phyloP scores from a whole-genome alignment of 2,329 filamentous ascomycete genomes.

The Periconia sp. region DNA sequence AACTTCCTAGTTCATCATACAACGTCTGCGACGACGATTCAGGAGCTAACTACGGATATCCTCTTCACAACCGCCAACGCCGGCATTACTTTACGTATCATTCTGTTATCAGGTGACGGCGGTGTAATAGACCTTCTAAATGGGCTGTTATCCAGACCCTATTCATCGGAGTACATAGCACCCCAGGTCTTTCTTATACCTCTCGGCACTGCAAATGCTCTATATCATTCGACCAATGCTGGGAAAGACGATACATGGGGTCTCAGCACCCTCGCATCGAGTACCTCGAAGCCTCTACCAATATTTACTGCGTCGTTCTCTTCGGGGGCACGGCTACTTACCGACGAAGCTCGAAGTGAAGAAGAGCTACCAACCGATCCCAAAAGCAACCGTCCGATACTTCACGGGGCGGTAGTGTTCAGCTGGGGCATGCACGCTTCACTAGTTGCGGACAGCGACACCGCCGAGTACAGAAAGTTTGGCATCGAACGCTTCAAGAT shows the following conservation, averaged over 20 bases:
- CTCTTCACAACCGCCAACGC: slow-evolving; percentile 58
- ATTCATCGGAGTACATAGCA: slow-evolving; percentile 45
- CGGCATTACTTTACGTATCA: slow-evolving; percentile 57
- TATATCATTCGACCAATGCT: slow-evolving; percentile 53
- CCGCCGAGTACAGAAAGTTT: slow-evolving; percentile 76
- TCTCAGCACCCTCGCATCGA: slow-evolving; percentile 45
- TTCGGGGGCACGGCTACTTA: slow-evolving; percentile 49
- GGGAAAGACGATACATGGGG: slow-evolving; percentile 49
- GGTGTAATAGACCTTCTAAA: slow-evolving; percentile 85
- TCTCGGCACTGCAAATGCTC: slow-evolving; percentile 58
- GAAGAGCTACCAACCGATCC: slow-evolving; percentile 32
- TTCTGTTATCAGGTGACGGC: slow-evolving; percentile 88
- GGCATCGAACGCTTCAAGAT: slow-evolving; percentile 82
- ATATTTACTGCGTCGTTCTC: slow-evolving; percentile 54
- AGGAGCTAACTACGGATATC: slow-evolving; percentile 62
- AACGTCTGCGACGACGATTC: slow-evolving; percentile 66
- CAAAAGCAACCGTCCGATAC: slow-evolving; percentile 28
- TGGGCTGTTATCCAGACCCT: slow-evolving; percentile 53
- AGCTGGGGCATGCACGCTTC: slow-evolving; percentile 91
- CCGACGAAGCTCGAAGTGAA: slow-evolving; percentile 53
- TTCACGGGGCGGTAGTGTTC: slow-evolving; percentile 80
- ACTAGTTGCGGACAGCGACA: slow-evolving; percentile 90
- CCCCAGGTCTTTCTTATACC: slow-evolving; percentile 64
- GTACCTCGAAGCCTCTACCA: slow-evolving; percentile 46
- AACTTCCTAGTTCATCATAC: slow-evolving; percentile 67